Evolutionary conservation across 202 grass and related monocot species (phyloP).

Genomic region (Brachypodium distachyon): DNA sequence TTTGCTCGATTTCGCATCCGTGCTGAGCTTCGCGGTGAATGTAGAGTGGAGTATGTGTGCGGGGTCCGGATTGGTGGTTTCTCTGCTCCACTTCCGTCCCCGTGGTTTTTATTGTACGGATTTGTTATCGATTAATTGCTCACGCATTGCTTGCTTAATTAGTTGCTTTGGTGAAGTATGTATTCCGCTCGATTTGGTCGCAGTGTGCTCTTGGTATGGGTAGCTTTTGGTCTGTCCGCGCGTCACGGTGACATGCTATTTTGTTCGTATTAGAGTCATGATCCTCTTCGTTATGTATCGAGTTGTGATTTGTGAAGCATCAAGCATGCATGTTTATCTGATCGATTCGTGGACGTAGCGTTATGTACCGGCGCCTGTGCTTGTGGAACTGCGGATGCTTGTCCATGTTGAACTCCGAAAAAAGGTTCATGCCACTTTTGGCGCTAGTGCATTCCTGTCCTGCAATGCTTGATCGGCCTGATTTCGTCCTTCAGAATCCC

Average conservation of each 20-base stretch:
- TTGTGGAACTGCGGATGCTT: not conserved
- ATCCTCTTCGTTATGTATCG: too few relatives aligned
- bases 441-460: not conserved
- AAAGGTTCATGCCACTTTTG: not conserved
- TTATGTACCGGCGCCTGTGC: not conserved
- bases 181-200: not conserved
- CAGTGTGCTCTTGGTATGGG: too few relatives aligned
- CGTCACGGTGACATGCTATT: not conserved
- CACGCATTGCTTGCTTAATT: not conserved
- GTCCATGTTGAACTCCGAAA: not conserved
- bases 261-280: not conserved
- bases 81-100: not conserved
- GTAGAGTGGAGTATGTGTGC: not conserved
- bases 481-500: not conserved
- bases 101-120: not conserved
- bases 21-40: not conserved
- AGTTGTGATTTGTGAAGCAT: not conserved
- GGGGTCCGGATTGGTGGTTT: not conserved
- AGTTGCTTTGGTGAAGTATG: not conserved
- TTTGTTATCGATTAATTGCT: not conserved
- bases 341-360: not conserved
- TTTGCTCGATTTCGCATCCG: not conserved
- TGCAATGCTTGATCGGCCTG: not conserved
- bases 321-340: too few relatives aligned
- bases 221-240: not conserved